Percentiles rank a stretch among this genome's conserved stretches.
Evolutionary conservation across 2,329 filamentous ascomycete genomes (phyloP).

Genomic region (Exophiala dermatitidis): DNA sequence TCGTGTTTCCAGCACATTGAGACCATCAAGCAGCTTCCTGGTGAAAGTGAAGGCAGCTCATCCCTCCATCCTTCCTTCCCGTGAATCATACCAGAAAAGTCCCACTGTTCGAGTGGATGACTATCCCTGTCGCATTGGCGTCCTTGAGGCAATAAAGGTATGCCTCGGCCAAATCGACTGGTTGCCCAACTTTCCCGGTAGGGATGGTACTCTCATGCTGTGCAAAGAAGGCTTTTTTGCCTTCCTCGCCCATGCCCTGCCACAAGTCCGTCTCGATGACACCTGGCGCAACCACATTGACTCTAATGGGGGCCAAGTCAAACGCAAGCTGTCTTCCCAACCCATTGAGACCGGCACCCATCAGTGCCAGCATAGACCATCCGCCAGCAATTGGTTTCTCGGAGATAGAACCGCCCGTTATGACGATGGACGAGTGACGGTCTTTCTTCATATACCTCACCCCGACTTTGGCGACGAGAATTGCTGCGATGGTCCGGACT

Average conservation of each 20-base stretch:
- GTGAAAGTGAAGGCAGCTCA: too few species aligned
- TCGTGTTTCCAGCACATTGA: too few species aligned
- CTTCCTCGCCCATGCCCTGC: constrained; percentile 27
- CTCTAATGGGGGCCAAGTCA: constrained; percentile 56
- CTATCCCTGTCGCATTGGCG: constrained; percentile 39
- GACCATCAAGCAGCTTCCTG: too few species aligned
- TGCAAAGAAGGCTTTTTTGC: constrained; percentile 26
- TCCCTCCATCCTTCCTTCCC: not conserved
- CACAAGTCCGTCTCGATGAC: constrained; percentile 45
- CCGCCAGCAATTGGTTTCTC: constrained; percentile 45
- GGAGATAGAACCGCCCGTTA: constrained; percentile 50
- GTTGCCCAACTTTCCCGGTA: constrained; percentile 33
- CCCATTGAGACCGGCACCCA: constrained; percentile 46
- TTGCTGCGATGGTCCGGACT: constrained; percentile 46
- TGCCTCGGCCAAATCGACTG: constrained; percentile 42
- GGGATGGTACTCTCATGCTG: constrained; percentile 18
- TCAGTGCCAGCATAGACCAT: constrained; percentile 46
- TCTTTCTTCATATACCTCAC: constrained; percentile 38
- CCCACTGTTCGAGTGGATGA: constrained; percentile 41
- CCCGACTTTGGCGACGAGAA: constrained; percentile 47
- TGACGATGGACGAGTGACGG: constrained; percentile 44
- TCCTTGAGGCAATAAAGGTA: constrained; percentile 46
- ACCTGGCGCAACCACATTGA: constrained; percentile 56
- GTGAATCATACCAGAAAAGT: constrained; percentile 24
- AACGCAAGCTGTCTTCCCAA: constrained; percentile 53